phyloP scores from a whole-genome alignment of 768 basidiomycete species.

The Pisolithus microcarpus region DNA sequence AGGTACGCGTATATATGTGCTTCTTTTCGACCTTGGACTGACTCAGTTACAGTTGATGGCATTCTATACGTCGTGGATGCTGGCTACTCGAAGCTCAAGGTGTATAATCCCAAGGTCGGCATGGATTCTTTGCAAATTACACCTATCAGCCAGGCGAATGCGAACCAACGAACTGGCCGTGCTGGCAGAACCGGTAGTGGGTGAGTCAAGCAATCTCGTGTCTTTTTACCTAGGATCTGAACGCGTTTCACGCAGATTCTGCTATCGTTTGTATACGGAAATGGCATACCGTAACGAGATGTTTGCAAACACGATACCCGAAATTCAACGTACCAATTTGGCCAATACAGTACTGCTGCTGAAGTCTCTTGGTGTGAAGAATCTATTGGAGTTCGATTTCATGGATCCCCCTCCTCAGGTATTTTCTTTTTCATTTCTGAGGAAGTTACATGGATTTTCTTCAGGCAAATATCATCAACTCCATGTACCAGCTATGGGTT shows the following conservation, averaged over 20 bases:
- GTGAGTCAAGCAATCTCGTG: constrained; percentile 36
- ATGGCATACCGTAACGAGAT: constrained; percentile 95
- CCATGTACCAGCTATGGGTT: constrained; percentile 99
- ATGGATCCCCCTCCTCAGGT: constrained; percentile 99
- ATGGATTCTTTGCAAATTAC: constrained; percentile 99
- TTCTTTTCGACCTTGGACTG: neutral
- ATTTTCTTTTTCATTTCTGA: constrained; percentile 5
- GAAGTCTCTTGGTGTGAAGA: constrained; percentile 95
- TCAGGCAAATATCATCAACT: constrained; percentile 94
- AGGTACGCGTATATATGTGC: constrained; percentile 35
- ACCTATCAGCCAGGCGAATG: constrained; percentile 98
- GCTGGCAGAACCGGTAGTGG: constrained; percentile 95
- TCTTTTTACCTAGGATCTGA: neutral
- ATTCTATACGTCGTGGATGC: constrained; percentile 96
- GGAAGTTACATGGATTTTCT: neutral
- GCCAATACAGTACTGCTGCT: constrained; percentile 93
- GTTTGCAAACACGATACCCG: constrained; percentile 93
- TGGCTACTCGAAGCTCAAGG: constrained; percentile 95
- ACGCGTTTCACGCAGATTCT: constrained; percentile 50
- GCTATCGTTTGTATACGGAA: constrained; percentile 96
- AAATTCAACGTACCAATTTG: constrained; percentile 96
- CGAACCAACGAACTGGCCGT: constrained; percentile 91
- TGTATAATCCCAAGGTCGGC: constrained; percentile 98
- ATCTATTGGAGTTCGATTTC: constrained; percentile 96
- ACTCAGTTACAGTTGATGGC: constrained; percentile 68